Evolutionary conservation across 2,329 filamentous ascomycete species (phyloP).

Genomic region (Sclerotinia spermophila): DNA sequence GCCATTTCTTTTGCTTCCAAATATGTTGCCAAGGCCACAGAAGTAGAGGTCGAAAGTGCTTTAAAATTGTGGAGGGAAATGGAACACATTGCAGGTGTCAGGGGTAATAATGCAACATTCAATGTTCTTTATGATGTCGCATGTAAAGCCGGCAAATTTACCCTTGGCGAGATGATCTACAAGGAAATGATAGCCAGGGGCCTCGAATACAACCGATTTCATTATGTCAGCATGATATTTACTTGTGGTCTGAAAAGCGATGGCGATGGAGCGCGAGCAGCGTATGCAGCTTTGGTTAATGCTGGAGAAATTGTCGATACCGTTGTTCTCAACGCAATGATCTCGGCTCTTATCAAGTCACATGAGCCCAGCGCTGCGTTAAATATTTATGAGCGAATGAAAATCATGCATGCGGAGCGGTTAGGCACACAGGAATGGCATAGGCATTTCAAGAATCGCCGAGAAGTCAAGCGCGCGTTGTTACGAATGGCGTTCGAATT

Average conservation of each 20-base stretch:
- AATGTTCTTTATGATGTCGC: slow-evolving; percentile 90
- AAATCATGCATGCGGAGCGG: slow-evolving; percentile 40
- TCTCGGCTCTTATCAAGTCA: slow-evolving; percentile 70
- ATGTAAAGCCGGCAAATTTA: slow-evolving; percentile 78
- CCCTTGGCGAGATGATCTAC: slow-evolving; percentile 79
- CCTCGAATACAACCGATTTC: slow-evolving; percentile 69
- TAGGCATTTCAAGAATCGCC: slow-evolving; percentile 37
- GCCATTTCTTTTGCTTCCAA: slow-evolving; percentile 76
- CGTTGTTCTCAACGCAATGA: slow-evolving; percentile 79
- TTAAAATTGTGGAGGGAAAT: slow-evolving; percentile 84
- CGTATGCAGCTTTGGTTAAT: slow-evolving; percentile 80
- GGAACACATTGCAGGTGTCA: slow-evolving; percentile 67
- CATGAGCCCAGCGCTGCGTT: slow-evolving; percentile 75
- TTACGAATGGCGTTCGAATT: slow-evolving; percentile 55
- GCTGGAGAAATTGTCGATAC: slow-evolving; percentile 87
- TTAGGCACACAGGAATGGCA: slow-evolving; percentile 34
- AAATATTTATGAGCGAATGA: slow-evolving; percentile 82
- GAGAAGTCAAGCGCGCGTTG: slow-evolving; percentile 49
- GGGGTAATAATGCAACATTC: slow-evolving; percentile 76
- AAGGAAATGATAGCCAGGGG: slow-evolving; percentile 72
- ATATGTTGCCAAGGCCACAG: slow-evolving; percentile 58
- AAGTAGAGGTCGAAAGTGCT: slow-evolving; percentile 61
- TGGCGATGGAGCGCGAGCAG: slow-evolving; percentile 66
- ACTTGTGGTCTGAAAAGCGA: slow-evolving; percentile 76
- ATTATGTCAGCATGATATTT: slow-evolving; percentile 77